These are phyloP conservation scores for Boletus tylopilopsis DNA, from an alignment of 768 basidiomycete species.

Conservation along the genomic window DNA sequence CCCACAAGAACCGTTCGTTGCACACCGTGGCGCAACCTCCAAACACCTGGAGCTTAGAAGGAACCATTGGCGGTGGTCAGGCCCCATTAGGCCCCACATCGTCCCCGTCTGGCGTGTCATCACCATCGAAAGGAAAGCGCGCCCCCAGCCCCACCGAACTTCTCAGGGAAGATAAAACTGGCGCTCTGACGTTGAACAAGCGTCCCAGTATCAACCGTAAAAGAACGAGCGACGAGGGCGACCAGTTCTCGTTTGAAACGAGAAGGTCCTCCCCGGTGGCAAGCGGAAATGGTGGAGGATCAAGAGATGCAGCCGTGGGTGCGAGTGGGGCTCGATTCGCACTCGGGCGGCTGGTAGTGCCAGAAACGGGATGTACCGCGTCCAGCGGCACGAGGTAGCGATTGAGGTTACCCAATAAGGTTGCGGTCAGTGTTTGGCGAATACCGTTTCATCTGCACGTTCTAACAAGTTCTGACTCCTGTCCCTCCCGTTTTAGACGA, in stretches of 20 bases:
- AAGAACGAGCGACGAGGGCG: constrained; percentile 10
- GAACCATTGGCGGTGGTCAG: constrained; percentile 2
- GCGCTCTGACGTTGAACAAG: constrained; percentile 55
- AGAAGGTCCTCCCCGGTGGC: constrained; percentile 5
- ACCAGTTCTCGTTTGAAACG: constrained; percentile 9
- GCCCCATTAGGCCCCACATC: constrained; percentile 5
- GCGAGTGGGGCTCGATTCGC: neutral
- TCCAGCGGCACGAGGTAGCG: constrained; percentile 12
- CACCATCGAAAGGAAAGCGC: constrained; percentile 54
- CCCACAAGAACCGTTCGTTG: constrained; percentile 7
- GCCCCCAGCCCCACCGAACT: constrained; percentile 71
- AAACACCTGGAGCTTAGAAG: constrained; percentile 5
- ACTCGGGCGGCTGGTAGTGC: constrained; percentile 4
- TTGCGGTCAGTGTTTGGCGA: constrained; percentile 4
- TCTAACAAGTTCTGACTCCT: constrained; percentile 6
- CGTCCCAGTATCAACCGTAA: constrained; percentile 63
- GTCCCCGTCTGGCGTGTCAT: constrained; percentile 18
- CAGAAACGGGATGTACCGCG: constrained; percentile 5
- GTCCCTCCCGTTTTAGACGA: constrained; percentile 8
- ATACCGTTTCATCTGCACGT: neutral
- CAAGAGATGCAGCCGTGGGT: neutral
- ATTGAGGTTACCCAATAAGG: constrained; percentile 4
- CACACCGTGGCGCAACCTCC: constrained; percentile 2
- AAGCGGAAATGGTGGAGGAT: constrained; percentile 9
- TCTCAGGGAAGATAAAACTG: constrained; percentile 54